These are phyloP conservation scores for Leishmania tarentolae DNA, from an alignment of 208 protist species.

Conservation along the genomic window DNA sequence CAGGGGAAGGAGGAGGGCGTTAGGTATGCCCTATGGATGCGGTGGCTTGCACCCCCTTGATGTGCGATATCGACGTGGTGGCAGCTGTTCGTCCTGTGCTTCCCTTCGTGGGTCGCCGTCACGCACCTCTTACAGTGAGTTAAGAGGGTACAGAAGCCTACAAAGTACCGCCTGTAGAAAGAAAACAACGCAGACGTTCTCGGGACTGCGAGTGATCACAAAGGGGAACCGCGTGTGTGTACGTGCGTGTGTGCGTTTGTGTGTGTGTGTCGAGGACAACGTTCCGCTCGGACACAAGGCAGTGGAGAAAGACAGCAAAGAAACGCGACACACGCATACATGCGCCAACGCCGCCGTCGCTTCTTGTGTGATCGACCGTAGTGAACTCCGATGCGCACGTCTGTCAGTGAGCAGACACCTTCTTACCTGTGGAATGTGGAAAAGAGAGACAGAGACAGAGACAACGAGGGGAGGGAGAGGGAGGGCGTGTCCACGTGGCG, in stretches of 20 bases:
- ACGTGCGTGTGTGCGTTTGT: background rate
- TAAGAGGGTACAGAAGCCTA: background rate
- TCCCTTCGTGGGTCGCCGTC: background rate
- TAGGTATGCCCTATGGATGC: background rate
- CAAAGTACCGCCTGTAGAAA: background rate
- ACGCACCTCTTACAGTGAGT: slow-evolving; percentile 3
- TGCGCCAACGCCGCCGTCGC: background rate
- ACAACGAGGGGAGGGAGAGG: background rate
- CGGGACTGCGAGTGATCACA: background rate
- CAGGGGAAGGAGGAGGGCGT: too few relatives aligned
- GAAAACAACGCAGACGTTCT: background rate
- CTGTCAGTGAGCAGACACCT: background rate
- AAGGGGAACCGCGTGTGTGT: background rate
- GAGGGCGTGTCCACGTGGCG: background rate
- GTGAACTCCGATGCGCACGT: background rate
- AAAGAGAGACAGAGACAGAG: too few relatives aligned
- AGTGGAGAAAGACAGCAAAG: background rate
- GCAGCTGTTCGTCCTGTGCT: background rate
- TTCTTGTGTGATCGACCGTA: background rate
- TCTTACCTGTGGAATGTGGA: background rate
- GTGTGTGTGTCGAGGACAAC: background rate
- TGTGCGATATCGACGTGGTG: background rate
- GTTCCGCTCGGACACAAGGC: background rate
- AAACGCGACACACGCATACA: background rate
- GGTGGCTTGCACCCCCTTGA: background rate